Evolutionary conservation across 1,284 basidiomycete genomes (phyloP), one percentile per base, ranked within the genome.

Genomic region (Ceratobasidium sp.): DNA sequence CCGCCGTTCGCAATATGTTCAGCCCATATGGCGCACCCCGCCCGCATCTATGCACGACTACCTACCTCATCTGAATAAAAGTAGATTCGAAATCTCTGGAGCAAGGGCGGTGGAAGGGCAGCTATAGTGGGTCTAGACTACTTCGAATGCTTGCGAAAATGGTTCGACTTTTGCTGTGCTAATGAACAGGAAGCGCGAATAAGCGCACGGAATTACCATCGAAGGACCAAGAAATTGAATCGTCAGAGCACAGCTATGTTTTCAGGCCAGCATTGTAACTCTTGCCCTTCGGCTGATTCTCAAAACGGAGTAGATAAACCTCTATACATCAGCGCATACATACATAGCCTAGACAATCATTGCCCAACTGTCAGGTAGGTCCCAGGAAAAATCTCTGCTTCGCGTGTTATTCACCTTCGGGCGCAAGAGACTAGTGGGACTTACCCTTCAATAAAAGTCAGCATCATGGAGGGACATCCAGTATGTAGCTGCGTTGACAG

Each of bases 41-140:
- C 89, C 70, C 88, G 88, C 4, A 75, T 88, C 81, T 85, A 87
- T 78, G 87, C 87, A 33, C 80, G 82, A 6, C 82, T 85, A 20
- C 84, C 86, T 5, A 67, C 83, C 40, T 78, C 80, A 0, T 78
- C 83, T 4, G 71, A 84, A 0, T 77, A 80, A 39, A 80, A 87
- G 79, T 82, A 88, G 79, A 82, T 87, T 9, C 80, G 83, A 18
- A 79, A 85, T 68, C 84, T 91, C 55, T 91, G 90, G 90, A 79
- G 83, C 0, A 82, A 9, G 20, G 53, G 3, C 20, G 84, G 33
- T 80, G 87, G 67, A 80, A 83, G 80, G 89, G 90, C 80, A 90
- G 90, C 83, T 89, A 87, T 0, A 93, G 92, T 12, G 91, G 91
- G 0, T 89, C 91, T 1, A 88, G 91, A 71, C 85, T 91, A 2